Evolutionary conservation across 2,329 filamentous ascomycete genomes (phyloP), one percentile per base, ranked within the genome.

Genomic region (Monilinia fructigena): DNA sequence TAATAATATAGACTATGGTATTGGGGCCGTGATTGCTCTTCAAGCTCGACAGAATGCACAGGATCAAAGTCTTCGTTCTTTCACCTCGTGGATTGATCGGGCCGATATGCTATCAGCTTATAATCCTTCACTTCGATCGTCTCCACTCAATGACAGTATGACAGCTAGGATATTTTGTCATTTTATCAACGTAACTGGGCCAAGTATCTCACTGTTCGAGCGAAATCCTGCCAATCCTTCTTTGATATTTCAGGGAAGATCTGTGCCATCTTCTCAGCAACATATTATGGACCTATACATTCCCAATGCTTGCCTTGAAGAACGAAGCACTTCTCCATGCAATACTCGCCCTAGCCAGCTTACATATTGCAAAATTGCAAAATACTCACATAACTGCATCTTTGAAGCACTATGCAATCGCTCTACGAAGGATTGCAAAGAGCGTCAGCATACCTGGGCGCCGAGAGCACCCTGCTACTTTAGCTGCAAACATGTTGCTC

Each of bases 301-400:
- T 98, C 71, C 93, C 94, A 0, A 85, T 93, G 68, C 86, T 94
- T 70, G 90, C 95, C 0, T 83, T 98, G 61, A 88, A 89, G 66
- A 87, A 97, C 72, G 91, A 92, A n/a, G 92, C 90, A 0, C 82
- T 98, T 0, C 83, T 98, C 26, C 94, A 98, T 75, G 91, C 93
- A 11, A 96, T 98, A 77, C 85, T 98, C 47, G 94, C 94, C 0
- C 78, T 97, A 47, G 89, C 90, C 31, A 94, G 91, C 76, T 79
- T 97, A 53, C 94, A 98, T 74, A 93, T 97, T 73, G 90, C 94
- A 38, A 91, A 90, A 72, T 82, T 96, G 5, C 90, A 96, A 74
- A 82, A 84, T 38, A 85, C 86, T 2, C 89, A 91, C 0, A 84
- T 88, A 0, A 93, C 90, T 0, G 89, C 92, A 11, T 94, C 93